phyloP scores from a whole-genome alignment of 495 filamentous ascomycete genomes.

The Apiosordaria backusii region DNA sequence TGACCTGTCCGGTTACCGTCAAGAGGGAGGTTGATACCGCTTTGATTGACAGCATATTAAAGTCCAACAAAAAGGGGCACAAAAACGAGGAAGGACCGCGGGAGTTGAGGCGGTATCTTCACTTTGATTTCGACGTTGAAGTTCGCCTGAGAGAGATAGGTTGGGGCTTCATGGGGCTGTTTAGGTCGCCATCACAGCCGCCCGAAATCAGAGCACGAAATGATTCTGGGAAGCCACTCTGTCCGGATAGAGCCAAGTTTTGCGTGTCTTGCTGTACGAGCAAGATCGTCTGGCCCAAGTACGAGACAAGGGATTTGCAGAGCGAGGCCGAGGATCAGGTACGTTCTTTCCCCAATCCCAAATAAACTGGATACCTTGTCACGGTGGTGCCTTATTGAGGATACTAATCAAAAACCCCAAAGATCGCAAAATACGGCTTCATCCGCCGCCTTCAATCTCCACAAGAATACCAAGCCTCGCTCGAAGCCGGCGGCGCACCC shows the following conservation, averaged over 20 bases:
- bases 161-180: slow-evolving; percentile 23
- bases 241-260: slow-evolving; percentile 16
- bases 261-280: slow-evolving; percentile 23
- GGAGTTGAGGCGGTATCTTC: slow-evolving; percentile 13
- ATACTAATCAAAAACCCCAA: background rate
- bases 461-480: slow-evolving; percentile 16
- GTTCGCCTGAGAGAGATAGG: slow-evolving; percentile 25
- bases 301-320: slow-evolving; percentile 23
- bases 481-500: background rate
- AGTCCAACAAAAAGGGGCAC: background rate
- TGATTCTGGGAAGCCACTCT: slow-evolving; percentile 21
- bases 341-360: background rate
- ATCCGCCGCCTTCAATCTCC: slow-evolving; percentile 14
- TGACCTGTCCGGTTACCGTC: slow-evolving; percentile 23
- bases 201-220: slow-evolving; percentile 24
- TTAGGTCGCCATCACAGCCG: slow-evolving; percentile 22
- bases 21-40: slow-evolving; percentile 22
- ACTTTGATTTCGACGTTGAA: slow-evolving; percentile 28
- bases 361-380: background rate
- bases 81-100: background rate
- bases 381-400: background rate
- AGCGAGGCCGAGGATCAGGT: slow-evolving; percentile 25
- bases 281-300: slow-evolving; percentile 24
- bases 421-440: slow-evolving; percentile 17
- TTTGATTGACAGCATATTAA: slow-evolving; percentile 18